Conservation (phyloP, 192 early-diverging fungal species). For the Spinellus fusiger region DNA sequence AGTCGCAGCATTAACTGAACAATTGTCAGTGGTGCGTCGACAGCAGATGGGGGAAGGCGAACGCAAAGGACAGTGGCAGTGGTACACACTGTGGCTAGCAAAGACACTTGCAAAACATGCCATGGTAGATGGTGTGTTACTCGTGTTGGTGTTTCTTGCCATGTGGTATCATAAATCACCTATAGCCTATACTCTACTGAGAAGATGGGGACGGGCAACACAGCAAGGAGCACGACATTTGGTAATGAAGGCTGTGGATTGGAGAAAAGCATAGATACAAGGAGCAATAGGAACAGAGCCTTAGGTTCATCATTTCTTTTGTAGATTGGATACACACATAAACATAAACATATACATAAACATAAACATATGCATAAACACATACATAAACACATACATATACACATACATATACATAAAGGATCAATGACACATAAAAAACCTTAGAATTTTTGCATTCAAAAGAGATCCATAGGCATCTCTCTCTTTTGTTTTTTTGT, state of each 20-base stretch:
- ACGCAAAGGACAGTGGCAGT: conserved; percentile 7
- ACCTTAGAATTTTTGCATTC: too few species aligned
- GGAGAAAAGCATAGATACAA: not conserved
- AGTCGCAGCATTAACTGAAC: conserved; percentile 16
- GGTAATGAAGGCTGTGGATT: not conserved
- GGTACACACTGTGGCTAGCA: conserved; percentile 1
- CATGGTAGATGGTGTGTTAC: conserved; percentile 9
- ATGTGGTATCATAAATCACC: conserved; percentile 10
- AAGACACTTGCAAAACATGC: conserved; percentile 10
- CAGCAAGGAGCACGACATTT: not conserved
- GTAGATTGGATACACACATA: not conserved
- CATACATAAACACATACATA: not conserved
- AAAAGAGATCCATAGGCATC: too few species aligned
- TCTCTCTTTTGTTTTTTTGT: too few species aligned
- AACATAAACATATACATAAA: not conserved
- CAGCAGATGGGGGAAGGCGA: conserved; percentile 5
- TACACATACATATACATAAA: not conserved
- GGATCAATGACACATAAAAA: not conserved
- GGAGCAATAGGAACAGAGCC: not conserved
- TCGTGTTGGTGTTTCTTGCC: conserved; percentile 7
- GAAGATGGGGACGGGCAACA: not conserved
- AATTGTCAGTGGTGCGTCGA: conserved; percentile 10
- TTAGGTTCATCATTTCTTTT: not conserved
- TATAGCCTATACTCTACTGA: conserved; percentile 6
- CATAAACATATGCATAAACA: not conserved